Evolutionary conservation across 495 filamentous ascomycete genomes (phyloP), one percentile per base, ranked within the genome.

Genomic region (Penicillium riverlandense): DNA sequence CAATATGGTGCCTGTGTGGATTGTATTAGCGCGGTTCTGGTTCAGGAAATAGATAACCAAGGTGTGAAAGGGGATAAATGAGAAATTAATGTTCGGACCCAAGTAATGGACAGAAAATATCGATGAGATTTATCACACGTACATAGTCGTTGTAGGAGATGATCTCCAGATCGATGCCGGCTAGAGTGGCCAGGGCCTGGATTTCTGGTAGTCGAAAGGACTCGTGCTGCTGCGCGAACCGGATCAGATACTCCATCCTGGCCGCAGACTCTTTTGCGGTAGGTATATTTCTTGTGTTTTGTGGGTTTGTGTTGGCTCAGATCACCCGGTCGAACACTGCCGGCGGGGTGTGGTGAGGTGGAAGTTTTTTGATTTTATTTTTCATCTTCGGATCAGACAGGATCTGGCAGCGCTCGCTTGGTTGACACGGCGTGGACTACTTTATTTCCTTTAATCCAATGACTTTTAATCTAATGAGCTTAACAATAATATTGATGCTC

Each of bases 171-270:
- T 86, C 69, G 14, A 92, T 67, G 8, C 75, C 72, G 29, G 79
- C 71, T 11, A 94, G 59, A 7, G 78, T 60, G 7, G 92, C 91
- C 13, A 97, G 65, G 14, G 92, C 80, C 55, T 90, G 67, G n/a
- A 96, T 73, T 63, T 99, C 92, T 8, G 90, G 76, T 45, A 76
- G 76, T 41, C 90, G 85, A 59, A 99, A 99, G 11, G 78, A 84
- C 71, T 96, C 88, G 59, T 96, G 90, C 40, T 76, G 71, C 61
- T 97, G 94, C 9, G 83, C 88, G 58, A 97, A 88, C 48, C 91
- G 85, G 45, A 99, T 82, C 37, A 99, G 78, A 53, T 85, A 97
- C 44, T 92, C 80, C 78, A 88, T 83, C 37, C 12, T 35, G 41
- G 38, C 35, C 1, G 11, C 15, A 35, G 22, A 22, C 4, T 22